Base-by-base conservation (phyloP, 192 early-diverging fungal genomes). In the Backusella sp. region DNA sequence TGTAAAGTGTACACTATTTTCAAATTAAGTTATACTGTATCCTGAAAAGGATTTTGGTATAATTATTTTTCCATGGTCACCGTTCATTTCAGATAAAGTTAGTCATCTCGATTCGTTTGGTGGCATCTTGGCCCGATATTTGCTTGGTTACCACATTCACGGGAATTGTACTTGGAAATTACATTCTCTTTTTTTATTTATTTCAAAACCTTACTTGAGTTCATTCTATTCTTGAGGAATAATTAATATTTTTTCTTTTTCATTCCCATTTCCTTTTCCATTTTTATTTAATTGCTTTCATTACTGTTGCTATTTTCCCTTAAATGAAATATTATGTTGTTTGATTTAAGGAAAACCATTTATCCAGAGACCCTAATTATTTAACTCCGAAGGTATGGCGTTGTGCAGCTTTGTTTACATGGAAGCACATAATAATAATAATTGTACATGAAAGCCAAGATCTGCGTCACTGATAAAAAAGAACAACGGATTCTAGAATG, bases 321-420 rank as follows among this genome's bases (percentile, higher is more conserved):
- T 62, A 62, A 11, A 53, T 53, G 52, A 52, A 23, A 23, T 23
- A 3, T 9, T 6, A 23, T 56, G 53, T 56, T 56, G 21, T 56
- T 56, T 56, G 53, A 62, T 28, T 14, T 62, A 62, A 28, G 56
- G 56, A 26, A 14, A 26, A 26, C 26, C 26, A 62, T 62, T 62
- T 62, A 62, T 28, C 56, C 56, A 62, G 56, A 28, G 56, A 62
- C 26, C 56, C 56, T 62, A 62, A 62, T 62, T 28, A 62, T 62
- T 62, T 62, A 62, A 62, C 56, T 62, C 56, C 56, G 56, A 23
- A 28, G 4, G 23, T 62, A 14, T 62, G 11, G 21, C 56, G 56
- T 62, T 28, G 23, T 62, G 56, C 56, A 62, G 56, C 23, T 62
- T 62, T 62, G 56, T 62, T 28, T 62, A 28, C 56, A 62, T 28